Conservation (phyloP, 345 rosid species). For the Abelmoschus esculentus region DNA sequence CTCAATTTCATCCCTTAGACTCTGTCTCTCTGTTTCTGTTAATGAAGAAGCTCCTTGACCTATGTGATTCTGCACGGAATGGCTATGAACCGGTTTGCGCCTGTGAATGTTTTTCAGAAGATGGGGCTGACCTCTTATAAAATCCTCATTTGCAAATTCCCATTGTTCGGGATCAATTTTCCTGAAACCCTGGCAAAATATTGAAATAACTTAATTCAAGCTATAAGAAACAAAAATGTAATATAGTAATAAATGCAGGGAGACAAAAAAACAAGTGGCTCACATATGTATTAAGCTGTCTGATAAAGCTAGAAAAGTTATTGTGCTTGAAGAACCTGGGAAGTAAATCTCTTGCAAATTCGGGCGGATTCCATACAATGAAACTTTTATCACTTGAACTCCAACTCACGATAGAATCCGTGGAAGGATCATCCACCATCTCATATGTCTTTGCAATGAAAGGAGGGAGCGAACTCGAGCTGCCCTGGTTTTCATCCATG, state of each 20-base stretch:
- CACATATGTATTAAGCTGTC: slow-evolving; percentile 96
- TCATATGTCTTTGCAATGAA: slow-evolving; percentile 79
- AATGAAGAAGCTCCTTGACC: slow-evolving; percentile 45
- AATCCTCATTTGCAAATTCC: slow-evolving; percentile 92
- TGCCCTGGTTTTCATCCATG: slow-evolving; percentile 75
- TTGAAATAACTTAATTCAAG: slow-evolving; percentile 12
- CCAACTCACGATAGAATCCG: slow-evolving; percentile 78
- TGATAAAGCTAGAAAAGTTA: slow-evolving; percentile 91
- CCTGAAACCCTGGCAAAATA: slow-evolving; percentile 62
- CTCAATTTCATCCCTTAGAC: slow-evolving; percentile 53
- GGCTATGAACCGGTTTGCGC: slow-evolving; percentile 90
- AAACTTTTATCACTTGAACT: slow-evolving; percentile 59
- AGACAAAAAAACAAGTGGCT: slow-evolving; percentile 17
- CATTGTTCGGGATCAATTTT: slow-evolving; percentile 80
- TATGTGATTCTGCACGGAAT: slow-evolving; percentile 53
- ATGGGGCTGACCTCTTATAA: slow-evolving; percentile 59
- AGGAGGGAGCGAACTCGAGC: slow-evolving; percentile 74
- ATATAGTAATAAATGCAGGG: neutral
- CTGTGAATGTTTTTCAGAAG: slow-evolving; percentile 85
- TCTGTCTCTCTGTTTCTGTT: slow-evolving; percentile 59
- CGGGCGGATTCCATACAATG: slow-evolving; percentile 67
- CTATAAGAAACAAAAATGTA: neutral
- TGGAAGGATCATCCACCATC: slow-evolving; percentile 78
- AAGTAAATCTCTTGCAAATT: slow-evolving; percentile 64
- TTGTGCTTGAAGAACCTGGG: slow-evolving; percentile 87